Conservation (phyloP, 768 basidiomycete species). For the Amylocystis lapponica region DNA sequence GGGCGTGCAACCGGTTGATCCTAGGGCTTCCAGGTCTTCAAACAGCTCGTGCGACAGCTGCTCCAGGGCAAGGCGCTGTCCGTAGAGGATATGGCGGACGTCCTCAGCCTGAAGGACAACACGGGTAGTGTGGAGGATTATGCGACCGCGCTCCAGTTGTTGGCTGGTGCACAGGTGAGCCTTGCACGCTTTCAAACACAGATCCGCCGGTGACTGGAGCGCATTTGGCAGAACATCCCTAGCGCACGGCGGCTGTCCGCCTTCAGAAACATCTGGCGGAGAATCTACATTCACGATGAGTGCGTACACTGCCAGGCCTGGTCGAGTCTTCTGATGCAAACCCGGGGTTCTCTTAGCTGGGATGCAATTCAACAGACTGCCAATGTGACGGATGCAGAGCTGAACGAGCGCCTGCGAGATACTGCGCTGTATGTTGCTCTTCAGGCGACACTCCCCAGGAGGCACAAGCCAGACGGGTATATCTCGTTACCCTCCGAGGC, state of each 20-base stretch:
- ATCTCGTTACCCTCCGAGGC: constrained; percentile 54
- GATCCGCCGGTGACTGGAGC: too few relatives aligned
- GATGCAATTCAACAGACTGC: constrained; percentile 64
- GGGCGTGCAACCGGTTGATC: constrained; percentile 70
- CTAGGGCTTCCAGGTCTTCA: constrained; percentile 68
- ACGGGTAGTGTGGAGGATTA: constrained; percentile 52
- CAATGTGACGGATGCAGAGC: constrained; percentile 70
- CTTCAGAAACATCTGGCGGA: constrained; percentile 76
- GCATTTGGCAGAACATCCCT: constrained; percentile 61
- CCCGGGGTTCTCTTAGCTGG: constrained; percentile 53
- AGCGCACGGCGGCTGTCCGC: constrained; percentile 64
- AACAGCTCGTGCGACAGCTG: constrained; percentile 57
- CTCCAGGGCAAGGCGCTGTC: constrained; percentile 70
- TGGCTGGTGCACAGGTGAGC: constrained; percentile 48
- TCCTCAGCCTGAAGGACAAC: constrained; percentile 84
- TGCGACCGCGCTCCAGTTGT: constrained; percentile 61
- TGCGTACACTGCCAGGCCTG: constrained; percentile 25
- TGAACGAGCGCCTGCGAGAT: constrained; percentile 61
- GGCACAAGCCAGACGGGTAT: constrained; percentile 39
- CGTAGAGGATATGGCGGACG: constrained; percentile 77
- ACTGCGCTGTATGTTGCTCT: constrained; percentile 76
- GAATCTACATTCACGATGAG: constrained; percentile 88
- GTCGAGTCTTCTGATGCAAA: background rate
- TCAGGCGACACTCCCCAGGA: constrained; percentile 37
- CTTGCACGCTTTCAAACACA: background rate